Base-by-base conservation (phyloP, 768 basidiomycete genomes). In the Cystobasidiopsis lactophilus region DNA sequence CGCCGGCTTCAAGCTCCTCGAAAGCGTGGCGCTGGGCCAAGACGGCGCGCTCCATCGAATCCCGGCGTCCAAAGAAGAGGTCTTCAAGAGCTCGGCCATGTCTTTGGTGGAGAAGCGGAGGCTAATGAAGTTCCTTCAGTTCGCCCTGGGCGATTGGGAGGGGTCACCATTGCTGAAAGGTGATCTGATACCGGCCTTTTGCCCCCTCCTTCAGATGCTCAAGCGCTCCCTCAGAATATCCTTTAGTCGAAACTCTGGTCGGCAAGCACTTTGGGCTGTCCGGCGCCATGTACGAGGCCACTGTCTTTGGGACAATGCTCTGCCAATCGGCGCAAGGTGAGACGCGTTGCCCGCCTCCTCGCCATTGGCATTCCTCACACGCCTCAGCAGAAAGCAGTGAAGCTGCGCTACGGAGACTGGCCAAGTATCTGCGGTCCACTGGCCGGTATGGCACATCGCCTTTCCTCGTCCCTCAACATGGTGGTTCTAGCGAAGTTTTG, bases 381-480 rank as follows among this genome's bases (percentile, higher is more conserved):
- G n/a, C 10, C 24, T 4, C 10, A 26, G 14, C 59, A 85, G 88
- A 89, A 45, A 67, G 72, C 2, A 77, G 80, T 2, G 61, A 75
- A 11, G 71, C 73, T 2, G 75, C 80, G 2, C 66, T 96, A 11
- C 65, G 67, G 27, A 77, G 86, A 10, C 69, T 88, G n/a, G 75
- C 77, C 11, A 68, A 71, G 26, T 88, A 84, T 64, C 70, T 93
- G 14, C 76, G 72, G 40, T 85, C 86, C 0, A 68, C 76, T 18
- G 88, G 91, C 4, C 73, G 84, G 37, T 93, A 91, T 62, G 89
- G 89, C 66, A 73, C 65, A 23, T 78, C 78, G 0, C 77, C 88
- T 3, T 95, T 89, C 68, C 74, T 96, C 13, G 71, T 95, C 18
- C 85, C 84, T 0, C 85, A 91, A 59, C 95, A 91, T 64, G 89